These are phyloP conservation scores for Lichtheimia corymbifera DNA, from an alignment of 371 early-diverging fungal genomes.

Conservation along the genomic window DNA sequence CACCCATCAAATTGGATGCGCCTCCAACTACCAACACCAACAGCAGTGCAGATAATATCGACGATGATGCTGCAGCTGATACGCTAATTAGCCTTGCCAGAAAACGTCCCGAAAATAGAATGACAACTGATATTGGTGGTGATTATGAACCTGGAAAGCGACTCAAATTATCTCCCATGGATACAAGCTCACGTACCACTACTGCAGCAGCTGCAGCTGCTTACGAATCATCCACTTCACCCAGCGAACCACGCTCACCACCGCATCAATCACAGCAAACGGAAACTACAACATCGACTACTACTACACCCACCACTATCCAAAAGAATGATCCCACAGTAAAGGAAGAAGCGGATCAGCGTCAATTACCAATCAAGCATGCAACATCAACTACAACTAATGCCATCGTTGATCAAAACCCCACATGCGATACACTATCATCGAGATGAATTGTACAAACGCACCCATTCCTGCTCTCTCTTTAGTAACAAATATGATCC, in stretches of 20 bases:
- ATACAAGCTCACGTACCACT: neutral
- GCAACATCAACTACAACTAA: too few species aligned
- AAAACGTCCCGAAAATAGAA: conserved; percentile 3
- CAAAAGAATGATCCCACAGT: too few species aligned
- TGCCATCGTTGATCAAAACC: too few species aligned
- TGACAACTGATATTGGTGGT: conserved; percentile 1
- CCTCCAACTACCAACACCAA: neutral
- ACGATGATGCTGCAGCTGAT: conserved; percentile 40
- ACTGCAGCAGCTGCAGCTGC: neutral
- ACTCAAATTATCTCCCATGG: neutral
- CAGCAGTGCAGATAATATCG: conserved; percentile 5
- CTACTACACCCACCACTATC: too few species aligned
- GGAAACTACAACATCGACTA: too few species aligned
- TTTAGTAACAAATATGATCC: too few species aligned
- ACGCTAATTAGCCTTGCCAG: conserved; percentile 42
- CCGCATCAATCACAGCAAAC: neutral
- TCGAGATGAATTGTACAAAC: too few species aligned
- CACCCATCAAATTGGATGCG: conserved; percentile 2
- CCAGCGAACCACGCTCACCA: neutral
- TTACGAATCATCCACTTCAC: neutral
- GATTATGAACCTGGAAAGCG: conserved; percentile 12
- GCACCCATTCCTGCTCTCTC: too few species aligned
- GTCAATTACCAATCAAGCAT: too few species aligned
- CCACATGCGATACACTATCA: too few species aligned
- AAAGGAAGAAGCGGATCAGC: too few species aligned